phyloP scores from a whole-genome alignment of 768 basidiomycete species.

The Lactarius hatsudake region DNA sequence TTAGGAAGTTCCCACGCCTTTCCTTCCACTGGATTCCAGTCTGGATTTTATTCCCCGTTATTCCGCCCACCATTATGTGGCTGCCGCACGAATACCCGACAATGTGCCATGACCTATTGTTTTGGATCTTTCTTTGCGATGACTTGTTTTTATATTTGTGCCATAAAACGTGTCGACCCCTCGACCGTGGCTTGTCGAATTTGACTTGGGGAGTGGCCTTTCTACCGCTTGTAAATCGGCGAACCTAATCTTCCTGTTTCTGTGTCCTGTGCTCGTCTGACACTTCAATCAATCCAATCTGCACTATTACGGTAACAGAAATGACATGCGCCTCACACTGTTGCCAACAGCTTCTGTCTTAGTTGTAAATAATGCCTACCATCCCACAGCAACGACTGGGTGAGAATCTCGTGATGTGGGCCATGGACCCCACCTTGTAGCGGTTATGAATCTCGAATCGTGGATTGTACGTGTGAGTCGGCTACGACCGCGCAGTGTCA shows the following conservation, averaged over 20 bases:
- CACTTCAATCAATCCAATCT: background rate
- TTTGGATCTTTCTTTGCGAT: background rate
- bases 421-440: background rate
- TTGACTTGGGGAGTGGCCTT: background rate
- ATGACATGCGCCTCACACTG: background rate
- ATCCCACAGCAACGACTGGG: background rate
- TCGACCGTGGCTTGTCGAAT: background rate
- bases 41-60: slow-evolving; percentile 16
- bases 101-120: background rate
- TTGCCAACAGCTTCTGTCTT: background rate
- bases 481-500: background rate
- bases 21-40: background rate
- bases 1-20: slow-evolving; percentile 25
- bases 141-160: background rate
- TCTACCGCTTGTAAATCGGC: background rate
- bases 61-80: slow-evolving; percentile 2
- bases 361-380: background rate
- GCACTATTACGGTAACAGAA: slow-evolving; percentile 10
- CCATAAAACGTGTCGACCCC: background rate
- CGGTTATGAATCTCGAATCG: slow-evolving; percentile 4
- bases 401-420: slow-evolving; percentile 17
- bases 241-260: slow-evolving; percentile 16
- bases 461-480: slow-evolving; percentile 4
- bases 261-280: slow-evolving; percentile 6
- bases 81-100: background rate